A percentile compares a stretch with the other conserved stretches of the same genome.
Evolutionary conservation across 495 filamentous ascomycete species (phyloP).

Genomic region (Aspergillus kassunensis): DNA sequence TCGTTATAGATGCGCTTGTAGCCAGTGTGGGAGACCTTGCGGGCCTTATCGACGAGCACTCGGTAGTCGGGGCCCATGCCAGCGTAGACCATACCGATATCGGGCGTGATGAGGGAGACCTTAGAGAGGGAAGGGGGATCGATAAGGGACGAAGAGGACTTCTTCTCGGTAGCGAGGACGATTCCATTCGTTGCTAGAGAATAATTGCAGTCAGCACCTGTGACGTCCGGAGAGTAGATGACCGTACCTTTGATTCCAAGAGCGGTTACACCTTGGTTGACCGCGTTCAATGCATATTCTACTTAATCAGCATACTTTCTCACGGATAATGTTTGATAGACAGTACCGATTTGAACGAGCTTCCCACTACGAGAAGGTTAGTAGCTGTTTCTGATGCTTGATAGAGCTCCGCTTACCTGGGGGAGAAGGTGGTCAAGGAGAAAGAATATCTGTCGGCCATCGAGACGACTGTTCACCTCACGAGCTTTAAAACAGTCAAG

Average conservation of each 20-base stretch:
- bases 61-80: constrained; percentile 99
- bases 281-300: constrained; percentile 99
- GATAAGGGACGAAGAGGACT: constrained; percentile 93
- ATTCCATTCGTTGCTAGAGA: constrained; percentile 89
- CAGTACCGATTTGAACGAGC: constrained; percentile 68
- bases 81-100: constrained; percentile 99
- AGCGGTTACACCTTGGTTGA: constrained; percentile 98
- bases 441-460: constrained; percentile 99
- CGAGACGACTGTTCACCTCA: constrained; percentile 16
- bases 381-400: constrained; percentile 22
- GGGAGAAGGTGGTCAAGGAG: constrained; percentile 98
- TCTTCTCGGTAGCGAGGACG: constrained; percentile 98
- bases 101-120: constrained; percentile 94
- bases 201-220: constrained; percentile 11
- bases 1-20: constrained; percentile 99
- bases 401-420: constrained; percentile 66
- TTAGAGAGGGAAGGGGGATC: constrained; percentile 93
- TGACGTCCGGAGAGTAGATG: not conserved
- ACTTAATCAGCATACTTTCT: constrained; percentile 13
- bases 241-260: constrained; percentile 90
- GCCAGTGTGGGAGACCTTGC: constrained; percentile 96
- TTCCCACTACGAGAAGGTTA: constrained; percentile 72
- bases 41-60: constrained; percentile 93
- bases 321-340: not conserved
- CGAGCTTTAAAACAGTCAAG: constrained; percentile 10